Base-by-base conservation (phyloP, 371 early-diverging fungal species). In the Coemansia sp. region DNA sequence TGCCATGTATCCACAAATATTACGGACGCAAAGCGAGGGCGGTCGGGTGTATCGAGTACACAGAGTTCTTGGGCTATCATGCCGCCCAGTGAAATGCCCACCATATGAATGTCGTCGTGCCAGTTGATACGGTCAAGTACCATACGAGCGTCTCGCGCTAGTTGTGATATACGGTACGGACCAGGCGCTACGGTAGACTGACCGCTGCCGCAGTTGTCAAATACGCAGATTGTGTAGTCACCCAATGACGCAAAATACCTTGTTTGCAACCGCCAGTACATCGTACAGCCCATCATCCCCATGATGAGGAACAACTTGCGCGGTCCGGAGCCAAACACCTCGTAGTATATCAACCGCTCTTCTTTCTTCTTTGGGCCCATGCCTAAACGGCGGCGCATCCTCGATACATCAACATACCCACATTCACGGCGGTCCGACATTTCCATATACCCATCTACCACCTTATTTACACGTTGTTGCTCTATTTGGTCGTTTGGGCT, bases 141-240 rank as follows among this genome's bases (percentile, higher is more conserved):
- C 13, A 82, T 82, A 31, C 82, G 61, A 0, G 89, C 83, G 63
- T 93, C 93, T 11, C 65, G 22, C 2, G 92, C 92, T 87, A 92
- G 83, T 68, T 87, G 87, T 52, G 82, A 80, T 10, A 87, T 85
- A 52, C 85, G 87, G 66, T 82, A 87, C 0, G 86, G 78, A 1
- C 88, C 87, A 14, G 71, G 69, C 5, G 85, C 81, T 16, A 85
- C 70, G 45, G 86, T 85, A 2, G 77, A 73, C n/a, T 67, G 34
- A 13, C 93, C 92, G 61, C 85, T 84, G 27, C 92, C 93, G 62
- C 92, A 79, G 80, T 92, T 91, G 69, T 93, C 93, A 69, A 90
- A 89, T 14, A 91, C 84, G 61, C 90, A 84, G 3, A 89, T 84
- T 14, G 87, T 86, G 72, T 87, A 92, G 31, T 86, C 83, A 40